Conservation (phyloP, 2,329 filamentous ascomycete species). For the Colletotrichum euphorbiae region DNA sequence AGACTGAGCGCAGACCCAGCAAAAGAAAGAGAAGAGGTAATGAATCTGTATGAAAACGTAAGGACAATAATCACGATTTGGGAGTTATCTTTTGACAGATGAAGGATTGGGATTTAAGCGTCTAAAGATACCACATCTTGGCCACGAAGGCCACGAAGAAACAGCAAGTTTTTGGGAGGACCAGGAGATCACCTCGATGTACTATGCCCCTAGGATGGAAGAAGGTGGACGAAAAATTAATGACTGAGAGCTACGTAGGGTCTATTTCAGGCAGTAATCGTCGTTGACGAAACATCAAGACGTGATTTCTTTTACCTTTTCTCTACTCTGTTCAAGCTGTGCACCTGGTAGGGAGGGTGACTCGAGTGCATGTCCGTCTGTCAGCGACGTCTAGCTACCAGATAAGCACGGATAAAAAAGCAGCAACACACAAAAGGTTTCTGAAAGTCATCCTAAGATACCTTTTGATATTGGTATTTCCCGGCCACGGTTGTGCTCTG, state of each 20-base stretch:
- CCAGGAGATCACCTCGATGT: background rate
- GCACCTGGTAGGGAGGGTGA: no score
- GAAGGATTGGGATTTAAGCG: background rate
- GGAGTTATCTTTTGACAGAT: background rate
- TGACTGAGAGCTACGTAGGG: no score
- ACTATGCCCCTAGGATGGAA: background rate
- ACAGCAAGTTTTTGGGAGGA: background rate
- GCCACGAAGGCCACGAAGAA: slow-evolving; percentile 5
- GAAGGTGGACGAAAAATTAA: background rate
- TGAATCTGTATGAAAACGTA: slow-evolving; percentile 3
- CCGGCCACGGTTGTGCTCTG: no score
- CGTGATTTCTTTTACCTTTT: no score
- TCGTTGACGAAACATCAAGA: background rate
- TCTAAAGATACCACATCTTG: slow-evolving; percentile 18
- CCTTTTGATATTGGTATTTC: no score
- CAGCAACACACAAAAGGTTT: no score
- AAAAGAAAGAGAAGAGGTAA: slow-evolving; percentile 60
- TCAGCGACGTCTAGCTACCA: no score
- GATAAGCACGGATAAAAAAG: no score
- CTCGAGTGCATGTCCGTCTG: no score
- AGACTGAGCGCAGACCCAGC: slow-evolving; percentile 51
- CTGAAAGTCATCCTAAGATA: no score
- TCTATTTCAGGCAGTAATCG: no score
- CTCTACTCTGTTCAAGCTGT: no score
- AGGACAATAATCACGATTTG: background rate